Evolutionary conservation across 225 moss, liverwort and hornwort genomes (phyloP).

Genomic region (Polytrichum commune): DNA sequence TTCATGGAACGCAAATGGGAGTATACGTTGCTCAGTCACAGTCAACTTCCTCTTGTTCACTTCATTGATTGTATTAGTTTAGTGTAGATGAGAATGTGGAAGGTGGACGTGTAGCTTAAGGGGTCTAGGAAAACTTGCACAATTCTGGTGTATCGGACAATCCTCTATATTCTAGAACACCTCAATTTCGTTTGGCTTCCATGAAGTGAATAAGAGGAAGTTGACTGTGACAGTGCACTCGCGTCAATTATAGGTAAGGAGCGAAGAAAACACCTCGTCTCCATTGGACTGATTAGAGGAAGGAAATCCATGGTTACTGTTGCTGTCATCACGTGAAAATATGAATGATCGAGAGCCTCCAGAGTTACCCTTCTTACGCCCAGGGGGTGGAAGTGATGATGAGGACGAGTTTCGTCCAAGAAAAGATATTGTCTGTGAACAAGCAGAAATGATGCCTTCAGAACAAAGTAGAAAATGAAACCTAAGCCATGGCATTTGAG

Average conservation of each 20-base stretch:
- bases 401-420: slow-evolving; percentile 55
- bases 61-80: not conserved
- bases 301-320: slow-evolving; percentile 52
- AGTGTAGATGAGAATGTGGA: not conserved
- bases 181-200: too few species aligned
- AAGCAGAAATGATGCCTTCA: not conserved
- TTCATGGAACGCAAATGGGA: not conserved
- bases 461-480: not conserved
- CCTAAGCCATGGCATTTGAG: not conserved
- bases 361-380: slow-evolving; percentile 52
- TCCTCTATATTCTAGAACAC: too few species aligned
- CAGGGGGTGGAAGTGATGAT: slow-evolving; percentile 51
- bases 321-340: slow-evolving; percentile 87
- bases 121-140: too few species aligned
- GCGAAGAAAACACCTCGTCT: slow-evolving; percentile 34
- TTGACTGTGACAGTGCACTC: too few species aligned
- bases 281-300: slow-evolving; percentile 25
- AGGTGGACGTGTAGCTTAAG: too few species aligned
- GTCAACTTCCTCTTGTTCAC: too few species aligned
- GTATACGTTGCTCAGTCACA: not conserved
- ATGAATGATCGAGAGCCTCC: slow-evolving; percentile 80
- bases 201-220: too few species aligned
- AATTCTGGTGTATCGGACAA: too few species aligned
- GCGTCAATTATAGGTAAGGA: too few species aligned
- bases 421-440: slow-evolving; percentile 67